phyloP scores from a whole-genome alignment of 192 early-diverging fungal genomes.

The Neocallimastix lanati region DNA sequence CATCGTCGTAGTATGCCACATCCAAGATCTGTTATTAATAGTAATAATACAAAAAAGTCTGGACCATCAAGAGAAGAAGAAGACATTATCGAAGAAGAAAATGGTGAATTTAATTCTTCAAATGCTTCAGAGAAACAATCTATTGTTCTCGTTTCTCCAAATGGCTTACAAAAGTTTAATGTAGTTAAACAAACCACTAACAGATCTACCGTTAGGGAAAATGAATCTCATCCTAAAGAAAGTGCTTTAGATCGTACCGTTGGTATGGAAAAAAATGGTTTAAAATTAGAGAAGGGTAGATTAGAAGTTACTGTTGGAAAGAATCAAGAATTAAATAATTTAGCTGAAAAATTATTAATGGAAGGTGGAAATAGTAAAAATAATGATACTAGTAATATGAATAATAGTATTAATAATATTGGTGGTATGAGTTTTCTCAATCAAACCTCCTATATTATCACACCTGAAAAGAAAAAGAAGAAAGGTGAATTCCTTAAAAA shows the following conservation, averaged over 20 bases:
- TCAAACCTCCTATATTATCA: background rate
- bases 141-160: background rate
- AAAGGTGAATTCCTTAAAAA: background rate
- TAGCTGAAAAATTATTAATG: background rate
- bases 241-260: background rate
- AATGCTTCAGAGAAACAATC: background rate
- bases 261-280: background rate
- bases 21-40: background rate
- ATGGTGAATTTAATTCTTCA: background rate
- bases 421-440: background rate
- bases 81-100: background rate
- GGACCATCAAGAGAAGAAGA: too few relatives aligned
- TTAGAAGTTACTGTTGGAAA: background rate
- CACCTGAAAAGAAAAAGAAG: background rate
- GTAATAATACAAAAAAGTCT: too few relatives aligned
- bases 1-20: background rate
- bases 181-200: too few relatives aligned
- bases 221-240: too few relatives aligned
- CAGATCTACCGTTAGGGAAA: too few relatives aligned
- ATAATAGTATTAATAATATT: too few relatives aligned
- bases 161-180: background rate
- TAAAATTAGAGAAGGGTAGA: background rate
- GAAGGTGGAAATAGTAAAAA: too few relatives aligned
- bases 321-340: background rate
- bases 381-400: too few relatives aligned